Conservation (phyloP, 805 yeast species). For the Schizosaccharomyces pombe region DNA sequence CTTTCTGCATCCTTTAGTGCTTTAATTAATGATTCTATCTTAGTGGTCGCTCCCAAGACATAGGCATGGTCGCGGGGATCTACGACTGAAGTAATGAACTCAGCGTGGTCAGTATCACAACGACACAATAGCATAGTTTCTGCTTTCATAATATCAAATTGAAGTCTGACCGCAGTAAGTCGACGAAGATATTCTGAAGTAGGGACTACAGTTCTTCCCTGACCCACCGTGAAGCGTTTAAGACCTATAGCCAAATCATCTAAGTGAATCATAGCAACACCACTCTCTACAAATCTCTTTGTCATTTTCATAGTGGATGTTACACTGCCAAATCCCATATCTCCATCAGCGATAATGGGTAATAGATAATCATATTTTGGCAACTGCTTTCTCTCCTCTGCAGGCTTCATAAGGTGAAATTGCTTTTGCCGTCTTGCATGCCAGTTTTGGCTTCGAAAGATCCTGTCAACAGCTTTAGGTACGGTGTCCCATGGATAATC, state of each 20-base stretch:
- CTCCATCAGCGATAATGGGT: constrained; percentile 93
- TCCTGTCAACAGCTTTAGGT: constrained; percentile 91
- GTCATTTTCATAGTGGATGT: constrained; percentile 90
- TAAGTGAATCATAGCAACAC: constrained; percentile 96
- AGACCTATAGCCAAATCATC: constrained; percentile 99
- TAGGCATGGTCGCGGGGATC: constrained; percentile 88
- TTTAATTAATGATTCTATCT: constrained; percentile 46
- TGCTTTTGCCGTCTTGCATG: constrained; percentile 93
- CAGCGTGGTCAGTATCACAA: constrained; percentile 95
- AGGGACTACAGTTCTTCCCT: constrained; percentile 91
- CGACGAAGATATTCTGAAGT: constrained; percentile 93
- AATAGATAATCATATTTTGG: constrained; percentile 69
- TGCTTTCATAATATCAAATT: constrained; percentile 80
- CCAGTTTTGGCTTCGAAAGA: constrained; percentile 88
- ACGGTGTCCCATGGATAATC: constrained; percentile 98
- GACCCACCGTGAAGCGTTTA: constrained; percentile 98
- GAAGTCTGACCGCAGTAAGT: constrained; percentile 75
- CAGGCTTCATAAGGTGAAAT: constrained; percentile 38
- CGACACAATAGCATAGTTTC: constrained; percentile 77
- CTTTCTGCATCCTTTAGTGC: constrained; percentile 64
- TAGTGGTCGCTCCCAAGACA: constrained; percentile 71
- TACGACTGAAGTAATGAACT: constrained; percentile 76
- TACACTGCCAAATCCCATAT: constrained; percentile 96
- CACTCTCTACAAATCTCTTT: constrained; percentile 86
- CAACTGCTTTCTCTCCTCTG: constrained; percentile 41